These are phyloP conservation scores for Coemansia sp. DNA, from an alignment of 192 early-diverging fungal species.

Conservation along the genomic window DNA sequence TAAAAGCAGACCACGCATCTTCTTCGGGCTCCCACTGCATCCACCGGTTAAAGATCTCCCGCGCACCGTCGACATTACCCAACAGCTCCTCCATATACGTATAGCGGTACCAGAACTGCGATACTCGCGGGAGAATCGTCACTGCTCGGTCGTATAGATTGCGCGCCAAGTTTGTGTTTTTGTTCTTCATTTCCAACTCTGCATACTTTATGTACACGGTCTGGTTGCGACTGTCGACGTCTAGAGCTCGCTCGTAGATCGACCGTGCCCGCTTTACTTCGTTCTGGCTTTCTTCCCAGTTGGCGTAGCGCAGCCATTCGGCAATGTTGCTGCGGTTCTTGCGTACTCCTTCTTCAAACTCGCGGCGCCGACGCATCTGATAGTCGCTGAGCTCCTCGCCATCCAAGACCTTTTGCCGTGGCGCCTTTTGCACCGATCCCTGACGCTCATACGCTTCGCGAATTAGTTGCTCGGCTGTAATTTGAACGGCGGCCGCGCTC, in stretches of 20 bases:
- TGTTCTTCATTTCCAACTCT: slow-evolving; percentile 98
- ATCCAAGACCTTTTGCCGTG: slow-evolving; percentile 88
- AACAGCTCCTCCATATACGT: slow-evolving; percentile 97
- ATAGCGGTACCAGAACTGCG: slow-evolving; percentile 94
- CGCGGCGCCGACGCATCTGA: slow-evolving; percentile 84
- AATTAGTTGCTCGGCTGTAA: slow-evolving; percentile 98
- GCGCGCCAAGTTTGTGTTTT: slow-evolving; percentile 89
- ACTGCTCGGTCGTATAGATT: slow-evolving; percentile 95
- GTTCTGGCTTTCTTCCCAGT: slow-evolving; percentile 91
- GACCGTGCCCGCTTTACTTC: slow-evolving; percentile 86
- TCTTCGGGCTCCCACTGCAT: slow-evolving; percentile 98
- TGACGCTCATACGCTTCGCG: slow-evolving; percentile 88
- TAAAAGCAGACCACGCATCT: slow-evolving; percentile 91
- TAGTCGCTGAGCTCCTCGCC: slow-evolving; percentile 93
- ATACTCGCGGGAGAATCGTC: slow-evolving; percentile 78
- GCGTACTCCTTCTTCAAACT: slow-evolving; percentile 90
- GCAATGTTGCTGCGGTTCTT: slow-evolving; percentile 82
- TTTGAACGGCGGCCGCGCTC: slow-evolving; percentile 95
- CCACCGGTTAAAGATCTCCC: slow-evolving; percentile 98
- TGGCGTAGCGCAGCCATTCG: slow-evolving; percentile 94
- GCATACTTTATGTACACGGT: slow-evolving; percentile 90
- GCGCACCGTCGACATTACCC: slow-evolving; percentile 83
- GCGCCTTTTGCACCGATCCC: slow-evolving; percentile 62
- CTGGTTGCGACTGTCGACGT: slow-evolving; percentile 84
- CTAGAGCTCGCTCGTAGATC: slow-evolving; percentile 90